Conservation (phyloP, 2,329 filamentous ascomycete genomes). For the Hysterium pulicare region DNA sequence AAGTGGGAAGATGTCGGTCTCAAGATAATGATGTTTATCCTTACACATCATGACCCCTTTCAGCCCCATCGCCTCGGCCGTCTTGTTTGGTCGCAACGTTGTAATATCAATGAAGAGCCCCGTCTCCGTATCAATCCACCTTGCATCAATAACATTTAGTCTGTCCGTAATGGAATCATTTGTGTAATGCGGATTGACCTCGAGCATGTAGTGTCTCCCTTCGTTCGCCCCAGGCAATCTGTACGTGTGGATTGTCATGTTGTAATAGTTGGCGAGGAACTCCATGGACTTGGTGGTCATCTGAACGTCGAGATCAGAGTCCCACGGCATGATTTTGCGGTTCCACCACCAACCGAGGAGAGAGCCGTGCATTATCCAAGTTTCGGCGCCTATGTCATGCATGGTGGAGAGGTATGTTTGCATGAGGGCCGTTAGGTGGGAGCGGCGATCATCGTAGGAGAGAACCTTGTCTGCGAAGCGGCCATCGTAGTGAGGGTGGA, state of each 20-base stretch:
- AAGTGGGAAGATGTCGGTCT: slow-evolving; percentile 56
- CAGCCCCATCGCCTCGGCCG: slow-evolving; percentile 36
- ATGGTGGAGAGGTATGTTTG: slow-evolving; percentile 57
- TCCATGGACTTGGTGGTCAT: slow-evolving; percentile 53
- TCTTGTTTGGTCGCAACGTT: slow-evolving; percentile 48
- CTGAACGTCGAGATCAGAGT: slow-evolving; percentile 59
- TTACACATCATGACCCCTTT: slow-evolving; percentile 53
- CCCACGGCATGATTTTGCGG: slow-evolving; percentile 59
- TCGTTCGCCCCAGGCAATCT: slow-evolving; percentile 27
- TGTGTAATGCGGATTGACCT: slow-evolving; percentile 57
- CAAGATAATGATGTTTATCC: slow-evolving; percentile 54
- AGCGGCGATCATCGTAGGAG: slow-evolving; percentile 45
- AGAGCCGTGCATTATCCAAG: slow-evolving; percentile 63
- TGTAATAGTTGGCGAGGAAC: slow-evolving; percentile 58
- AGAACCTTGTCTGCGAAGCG: slow-evolving; percentile 50
- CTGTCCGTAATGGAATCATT: slow-evolving; percentile 44
- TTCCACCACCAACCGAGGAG: slow-evolving; percentile 64
- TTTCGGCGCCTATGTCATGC: slow-evolving; percentile 55
- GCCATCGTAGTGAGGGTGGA: slow-evolving; percentile 56
- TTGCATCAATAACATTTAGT: slow-evolving; percentile 57
- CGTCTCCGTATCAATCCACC: slow-evolving; percentile 59
- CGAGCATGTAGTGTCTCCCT: slow-evolving; percentile 50
- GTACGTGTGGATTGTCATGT: slow-evolving; percentile 56
- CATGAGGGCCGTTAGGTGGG: slow-evolving; percentile 51
- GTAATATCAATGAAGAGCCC: slow-evolving; percentile 63